phyloP scores from a whole-genome alignment of 768 basidiomycete genomes.

The Russula compacta region DNA sequence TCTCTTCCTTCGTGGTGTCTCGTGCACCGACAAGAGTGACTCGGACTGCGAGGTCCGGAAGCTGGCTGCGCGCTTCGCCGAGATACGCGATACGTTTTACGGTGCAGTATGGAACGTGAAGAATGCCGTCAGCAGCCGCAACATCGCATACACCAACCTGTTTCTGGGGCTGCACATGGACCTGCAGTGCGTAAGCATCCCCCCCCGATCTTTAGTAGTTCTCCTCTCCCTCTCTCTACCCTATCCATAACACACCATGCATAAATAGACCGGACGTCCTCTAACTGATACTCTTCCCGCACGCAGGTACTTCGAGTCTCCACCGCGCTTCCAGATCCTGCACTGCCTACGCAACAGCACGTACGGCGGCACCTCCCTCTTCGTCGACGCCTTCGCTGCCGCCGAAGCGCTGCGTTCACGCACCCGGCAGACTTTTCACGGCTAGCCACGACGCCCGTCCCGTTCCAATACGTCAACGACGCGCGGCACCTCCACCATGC shows the following conservation, averaged over 20 bases:
- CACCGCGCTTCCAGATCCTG: conserved; percentile 86
- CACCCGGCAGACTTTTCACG: conserved; percentile 45
- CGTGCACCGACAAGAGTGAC: conserved; percentile 49
- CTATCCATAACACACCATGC: too few species aligned
- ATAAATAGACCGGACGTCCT: too few species aligned
- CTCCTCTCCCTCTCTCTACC: not conserved
- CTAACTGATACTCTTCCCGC: too few species aligned
- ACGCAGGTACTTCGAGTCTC: conserved; percentile 77
- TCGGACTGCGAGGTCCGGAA: conserved; percentile 54
- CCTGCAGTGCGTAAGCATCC: conserved; percentile 55
- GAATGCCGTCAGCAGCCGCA: conserved; percentile 61
- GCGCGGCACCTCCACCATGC: conserved; percentile 67
- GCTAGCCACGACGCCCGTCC: conserved; percentile 58
- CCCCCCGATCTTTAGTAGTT: not conserved
- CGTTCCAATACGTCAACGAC: conserved; percentile 88
- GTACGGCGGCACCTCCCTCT: conserved; percentile 73
- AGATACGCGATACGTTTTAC: conserved; percentile 83
- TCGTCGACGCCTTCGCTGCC: conserved; percentile 70
- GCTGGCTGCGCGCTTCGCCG: conserved; percentile 63
- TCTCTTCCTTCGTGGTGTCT: conserved; percentile 63
- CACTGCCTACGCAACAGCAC: conserved; percentile 87
- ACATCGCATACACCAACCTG: conserved; percentile 93
- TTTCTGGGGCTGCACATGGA: conserved; percentile 89
- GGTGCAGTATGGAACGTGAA: conserved; percentile 84
- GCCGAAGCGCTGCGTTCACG: conserved; percentile 42